phyloP scores from a whole-genome alignment of 2,329 filamentous ascomycete species.

The Scopulariopsis brevicaulis region DNA sequence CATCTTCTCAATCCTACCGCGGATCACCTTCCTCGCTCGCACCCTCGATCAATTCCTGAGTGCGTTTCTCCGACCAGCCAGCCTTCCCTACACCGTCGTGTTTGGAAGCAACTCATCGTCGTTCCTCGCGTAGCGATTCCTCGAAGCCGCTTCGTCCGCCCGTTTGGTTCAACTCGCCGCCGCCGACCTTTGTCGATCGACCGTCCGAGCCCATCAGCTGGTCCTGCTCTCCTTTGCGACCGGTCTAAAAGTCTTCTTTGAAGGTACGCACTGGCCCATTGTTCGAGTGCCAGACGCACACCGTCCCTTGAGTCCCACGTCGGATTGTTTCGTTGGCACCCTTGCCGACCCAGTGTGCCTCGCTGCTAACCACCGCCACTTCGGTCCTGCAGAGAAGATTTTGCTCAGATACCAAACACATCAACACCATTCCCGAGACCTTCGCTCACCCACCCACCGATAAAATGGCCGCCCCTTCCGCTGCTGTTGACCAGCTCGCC shows the following conservation, averaged over 20 bases:
- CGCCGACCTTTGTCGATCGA: neutral
- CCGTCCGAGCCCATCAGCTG: neutral
- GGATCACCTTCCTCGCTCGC: neutral
- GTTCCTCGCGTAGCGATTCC: constrained; percentile 1
- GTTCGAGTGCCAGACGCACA: neutral
- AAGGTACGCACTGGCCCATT: neutral
- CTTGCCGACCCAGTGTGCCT: constrained; percentile 7
- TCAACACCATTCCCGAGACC: constrained; percentile 9
- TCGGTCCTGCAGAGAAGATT: constrained; percentile 10
- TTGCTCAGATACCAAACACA: constrained; percentile 6
- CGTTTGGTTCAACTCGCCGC: neutral
- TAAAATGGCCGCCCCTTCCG: constrained; percentile 18
- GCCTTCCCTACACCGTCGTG: neutral
- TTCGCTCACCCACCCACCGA: neutral
- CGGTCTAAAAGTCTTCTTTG: neutral
- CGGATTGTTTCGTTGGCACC: neutral
- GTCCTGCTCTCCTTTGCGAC: constrained; percentile 4
- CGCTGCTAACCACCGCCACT: constrained; percentile 4
- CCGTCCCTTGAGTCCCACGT: neutral
- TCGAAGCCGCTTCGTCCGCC: constrained; percentile 5
- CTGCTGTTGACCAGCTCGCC: constrained; percentile 70
- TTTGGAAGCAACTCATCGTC: neutral
- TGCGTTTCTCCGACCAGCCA: neutral
- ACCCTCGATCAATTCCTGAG: neutral
- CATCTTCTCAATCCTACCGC: neutral